phyloP scores from a whole-genome alignment of 805 yeast genomes.

The Pichia sporocuriosa region DNA sequence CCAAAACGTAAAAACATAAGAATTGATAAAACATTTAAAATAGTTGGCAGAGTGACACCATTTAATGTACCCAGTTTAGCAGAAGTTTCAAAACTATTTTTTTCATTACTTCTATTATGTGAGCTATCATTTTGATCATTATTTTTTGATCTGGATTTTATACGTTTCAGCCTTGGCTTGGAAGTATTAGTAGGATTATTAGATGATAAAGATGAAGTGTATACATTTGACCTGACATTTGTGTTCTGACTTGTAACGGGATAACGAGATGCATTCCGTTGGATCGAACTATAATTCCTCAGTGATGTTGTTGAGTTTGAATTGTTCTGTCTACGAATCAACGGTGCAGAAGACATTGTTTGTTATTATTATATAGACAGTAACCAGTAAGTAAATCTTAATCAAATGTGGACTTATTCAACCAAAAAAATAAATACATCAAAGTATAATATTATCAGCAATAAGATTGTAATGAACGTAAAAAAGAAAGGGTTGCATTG shows the following conservation, averaged over 20 bases:
- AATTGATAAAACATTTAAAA: constrained; percentile 86
- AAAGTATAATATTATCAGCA: too few species aligned
- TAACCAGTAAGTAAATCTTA: too few species aligned
- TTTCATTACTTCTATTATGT: background rate
- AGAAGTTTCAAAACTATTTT: background rate
- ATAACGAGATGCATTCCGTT: background rate
- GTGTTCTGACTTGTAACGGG: background rate
- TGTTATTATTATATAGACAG: too few species aligned
- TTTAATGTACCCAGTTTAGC: constrained; percentile 69
- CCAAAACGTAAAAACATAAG: constrained; percentile 95
- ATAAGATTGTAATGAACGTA: too few species aligned
- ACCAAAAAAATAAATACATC: too few species aligned
- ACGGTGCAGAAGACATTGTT: constrained; percentile 2
- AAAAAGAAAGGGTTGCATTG: too few species aligned
- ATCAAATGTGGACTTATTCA: too few species aligned
- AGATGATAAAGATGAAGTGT: too few species aligned
- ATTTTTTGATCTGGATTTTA: background rate
- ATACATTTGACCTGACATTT: background rate
- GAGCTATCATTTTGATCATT: background rate
- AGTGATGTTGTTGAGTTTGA: constrained; percentile 1
- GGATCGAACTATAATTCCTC: constrained; percentile 3
- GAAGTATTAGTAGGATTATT: too few species aligned
- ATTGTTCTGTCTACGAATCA: constrained; percentile 1
- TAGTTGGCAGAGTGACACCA: constrained; percentile 92
- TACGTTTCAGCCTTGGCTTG: too few species aligned